Conservation (phyloP, 345 rosid species). For the Salix exigua region DNA sequence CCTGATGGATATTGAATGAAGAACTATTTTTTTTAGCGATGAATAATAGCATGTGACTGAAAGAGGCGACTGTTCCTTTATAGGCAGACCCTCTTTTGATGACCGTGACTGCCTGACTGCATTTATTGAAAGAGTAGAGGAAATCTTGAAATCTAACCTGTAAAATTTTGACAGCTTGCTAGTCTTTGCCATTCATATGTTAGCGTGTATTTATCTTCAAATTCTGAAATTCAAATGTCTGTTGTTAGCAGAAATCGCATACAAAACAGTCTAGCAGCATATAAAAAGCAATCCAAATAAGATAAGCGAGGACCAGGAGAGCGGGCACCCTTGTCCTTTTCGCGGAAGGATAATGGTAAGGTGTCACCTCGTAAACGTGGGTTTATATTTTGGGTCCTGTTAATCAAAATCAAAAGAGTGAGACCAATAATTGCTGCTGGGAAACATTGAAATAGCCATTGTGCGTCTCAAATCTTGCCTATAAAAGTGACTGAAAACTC, state of each 20-base stretch:
- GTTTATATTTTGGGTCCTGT: conserved; percentile 12
- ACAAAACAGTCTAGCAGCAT: background rate
- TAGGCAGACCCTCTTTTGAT: background rate
- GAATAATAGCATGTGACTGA: too few relatives aligned
- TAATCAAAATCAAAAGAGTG: conserved; percentile 7
- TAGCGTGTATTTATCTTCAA: background rate
- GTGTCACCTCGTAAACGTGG: background rate
- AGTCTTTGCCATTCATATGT: background rate
- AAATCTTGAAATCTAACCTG: too few relatives aligned
- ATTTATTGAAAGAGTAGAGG: background rate
- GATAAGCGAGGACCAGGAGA: background rate
- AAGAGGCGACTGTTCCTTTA: background rate
- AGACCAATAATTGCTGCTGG: background rate
- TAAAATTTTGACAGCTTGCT: background rate
- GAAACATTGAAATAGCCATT: too few relatives aligned
- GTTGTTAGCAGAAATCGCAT: background rate
- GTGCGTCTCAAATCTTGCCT: background rate
- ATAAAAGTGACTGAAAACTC: background rate
- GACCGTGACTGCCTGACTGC: background rate
- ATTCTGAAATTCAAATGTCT: background rate
- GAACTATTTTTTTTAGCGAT: too few relatives aligned
- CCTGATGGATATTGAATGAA: too few relatives aligned
- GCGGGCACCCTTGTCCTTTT: background rate
- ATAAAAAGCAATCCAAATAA: background rate
- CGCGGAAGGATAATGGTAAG: background rate